Evolutionary conservation across 805 yeast species (phyloP), one percentile per base, ranked within the genome.

Genomic region (Teunomyces aglyptinius): DNA sequence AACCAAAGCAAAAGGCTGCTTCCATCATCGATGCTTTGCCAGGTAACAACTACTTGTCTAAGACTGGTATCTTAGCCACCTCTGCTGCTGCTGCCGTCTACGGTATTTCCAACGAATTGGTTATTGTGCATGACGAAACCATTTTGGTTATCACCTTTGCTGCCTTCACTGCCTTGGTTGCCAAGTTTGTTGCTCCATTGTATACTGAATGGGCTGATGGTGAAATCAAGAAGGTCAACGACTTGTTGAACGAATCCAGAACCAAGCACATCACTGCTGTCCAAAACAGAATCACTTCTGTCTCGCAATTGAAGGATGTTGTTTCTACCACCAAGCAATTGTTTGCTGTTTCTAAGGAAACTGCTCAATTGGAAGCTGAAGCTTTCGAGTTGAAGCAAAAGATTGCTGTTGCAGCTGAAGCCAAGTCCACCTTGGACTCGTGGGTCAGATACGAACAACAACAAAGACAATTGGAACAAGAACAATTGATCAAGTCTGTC

Each of bases 391-490:
- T 89, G 70, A 86, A 90, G 78, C 99, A 94, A 80, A 73, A 84
- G 67, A 90, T 89, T 57, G 90, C 84, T 53, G 81, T 90, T 57
- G 92, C 96, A 48, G 60, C 76, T 53, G 96, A 90, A 79, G 98
- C 98, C 64, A 90, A 87, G 78, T 76, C 94, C 48, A 96, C 92
- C 51, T 83, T 94, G 67, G 99, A 94, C 76, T 89, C 98, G 12
- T 94, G 99, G 99, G 97, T 91, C 61, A 89, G 98, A 82, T 88
- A 87, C 74, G 99, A 94, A 80, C 86, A 89, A 58, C 90, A 89
- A 68, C 94, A 91, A 58, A 92, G 97, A 78, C 96, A 89, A 78
- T 75, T 83, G 66, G 96, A 94, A 80, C 99, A 94, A 80, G 81
- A 84, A 73, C 96, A 89, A 73, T 83, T 94, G 63, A 83, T 95